Evolutionary conservation across 2,329 filamentous ascomycete genomes (phyloP), one percentile per base, ranked within the genome.

Genomic region (Fusarium bactridioides): DNA sequence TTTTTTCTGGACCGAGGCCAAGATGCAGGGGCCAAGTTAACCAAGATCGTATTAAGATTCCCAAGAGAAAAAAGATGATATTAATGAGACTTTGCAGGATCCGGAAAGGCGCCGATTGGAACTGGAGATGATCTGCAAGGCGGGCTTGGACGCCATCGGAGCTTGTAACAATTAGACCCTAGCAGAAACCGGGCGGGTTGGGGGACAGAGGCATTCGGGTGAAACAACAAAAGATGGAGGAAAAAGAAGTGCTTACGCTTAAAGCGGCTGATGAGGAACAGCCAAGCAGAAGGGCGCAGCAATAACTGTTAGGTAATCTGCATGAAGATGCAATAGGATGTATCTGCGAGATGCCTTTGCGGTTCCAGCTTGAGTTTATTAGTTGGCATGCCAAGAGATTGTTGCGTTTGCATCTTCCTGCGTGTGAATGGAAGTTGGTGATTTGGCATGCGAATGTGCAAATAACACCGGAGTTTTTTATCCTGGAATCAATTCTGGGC

Each of bases 51-150:
- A 67, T 51, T 66, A 59, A 69, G 62, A 68, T 72, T 69, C 43
- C 38, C 48, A 66, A 58, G 57, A 60, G 33, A 44, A 38, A 47
- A 38, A 48, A 45, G 44, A 76, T 75, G 75, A 76, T 72, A 64
- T 67, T 66, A 61, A 54, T 27, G 48, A 66, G 57, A 65, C 75
- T 67, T 75, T 70, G 61, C 70, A 54, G 50, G 47, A 66, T 78
- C 73, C 45, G 78, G 77, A 72, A 77, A 78, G 72, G 78, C 70
- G 77, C 67, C 75, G 78, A 78, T 80, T 70, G 61, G 65, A 78
- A 76, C 70, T 74, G 76, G 78, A 79, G 72, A 78, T 77, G 78
- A 80, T 80, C 78, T 77, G 70, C 77, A 59, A 67, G 53, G 64
- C 62, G 55, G 68, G 68, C 55, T 74, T 58, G 55, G 69, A 56